Conservation (phyloP, 148 eudicot species). For the Rhododendron williamsianum region DNA sequence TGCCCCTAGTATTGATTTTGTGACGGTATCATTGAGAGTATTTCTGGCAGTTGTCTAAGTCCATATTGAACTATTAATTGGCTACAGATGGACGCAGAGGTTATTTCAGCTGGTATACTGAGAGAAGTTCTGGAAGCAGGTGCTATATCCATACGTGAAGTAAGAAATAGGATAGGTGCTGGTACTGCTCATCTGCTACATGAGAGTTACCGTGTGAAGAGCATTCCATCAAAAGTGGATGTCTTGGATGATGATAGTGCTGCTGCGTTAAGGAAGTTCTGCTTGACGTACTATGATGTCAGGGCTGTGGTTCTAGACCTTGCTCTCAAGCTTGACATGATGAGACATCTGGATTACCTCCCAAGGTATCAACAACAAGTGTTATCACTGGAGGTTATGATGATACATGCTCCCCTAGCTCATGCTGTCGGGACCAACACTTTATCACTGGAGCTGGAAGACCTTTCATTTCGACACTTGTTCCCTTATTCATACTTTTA, state of each 20-base stretch:
- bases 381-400: constrained; percentile 75
- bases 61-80: background rate
- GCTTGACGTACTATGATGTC: constrained; percentile 82
- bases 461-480: constrained; percentile 75
- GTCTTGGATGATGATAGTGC: constrained; percentile 70
- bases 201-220: constrained; percentile 78
- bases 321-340: constrained; percentile 68
- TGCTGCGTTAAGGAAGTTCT: constrained; percentile 74
- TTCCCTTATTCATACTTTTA: constrained; percentile 90
- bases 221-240: constrained; percentile 55
- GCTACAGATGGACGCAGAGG: constrained; percentile 94
- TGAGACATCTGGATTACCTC: constrained; percentile 77
- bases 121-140: constrained; percentile 83
- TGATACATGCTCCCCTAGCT: constrained; percentile 89
- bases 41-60: background rate
- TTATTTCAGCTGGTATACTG: constrained; percentile 83
- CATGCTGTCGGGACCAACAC: constrained; percentile 72
- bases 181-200: constrained; percentile 84
- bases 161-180: constrained; percentile 58
- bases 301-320: constrained; percentile 87
- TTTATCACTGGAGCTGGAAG: constrained; percentile 80
- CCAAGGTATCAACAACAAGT: constrained; percentile 80
- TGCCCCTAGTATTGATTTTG: background rate
- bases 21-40: background rate
- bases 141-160: constrained; percentile 52